Evolutionary conservation across 768 basidiomycete species (phyloP).

Genomic region (Tricholoma sp.): DNA sequence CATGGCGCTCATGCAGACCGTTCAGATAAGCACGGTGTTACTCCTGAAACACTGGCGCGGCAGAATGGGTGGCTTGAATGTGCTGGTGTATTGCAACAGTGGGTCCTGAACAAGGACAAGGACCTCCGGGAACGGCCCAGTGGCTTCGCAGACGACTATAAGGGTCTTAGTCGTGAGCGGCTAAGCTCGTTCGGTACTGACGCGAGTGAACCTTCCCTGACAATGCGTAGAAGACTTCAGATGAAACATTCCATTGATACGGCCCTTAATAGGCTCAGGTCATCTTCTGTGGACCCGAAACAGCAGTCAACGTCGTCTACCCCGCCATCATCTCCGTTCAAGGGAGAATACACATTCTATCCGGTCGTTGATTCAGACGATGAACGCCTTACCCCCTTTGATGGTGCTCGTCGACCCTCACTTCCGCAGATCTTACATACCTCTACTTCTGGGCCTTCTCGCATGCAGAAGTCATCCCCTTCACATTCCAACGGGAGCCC

Average conservation of each 20-base stretch:
- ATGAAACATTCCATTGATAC: conserved; percentile 81
- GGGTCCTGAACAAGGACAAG: conserved; percentile 57
- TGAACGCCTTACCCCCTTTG: conserved; percentile 23
- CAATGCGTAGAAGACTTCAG: conserved; percentile 48
- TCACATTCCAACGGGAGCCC: conserved; percentile 21
- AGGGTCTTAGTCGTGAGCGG: conserved; percentile 13
- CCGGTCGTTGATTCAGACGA: conserved; percentile 25
- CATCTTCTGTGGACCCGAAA: conserved; percentile 19
- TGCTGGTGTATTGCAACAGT: conserved; percentile 66
- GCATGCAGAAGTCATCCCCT: conserved; percentile 31
- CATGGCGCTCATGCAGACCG: conserved; percentile 80
- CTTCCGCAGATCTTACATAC: conserved; percentile 51
- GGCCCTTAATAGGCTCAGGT: conserved; percentile 50
- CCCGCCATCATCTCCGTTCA: conserved; percentile 38
- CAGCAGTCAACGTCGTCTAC: conserved; percentile 24
- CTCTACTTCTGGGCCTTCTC: conserved; percentile 19
- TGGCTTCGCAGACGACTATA: conserved; percentile 21
- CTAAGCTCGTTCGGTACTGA: conserved; percentile 18
- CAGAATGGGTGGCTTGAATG: conserved; percentile 78
- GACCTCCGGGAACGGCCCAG: conserved; percentile 51
- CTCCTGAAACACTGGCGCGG: conserved; percentile 78
- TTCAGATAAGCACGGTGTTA: conserved; percentile 88
- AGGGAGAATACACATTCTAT: conserved; percentile 42
- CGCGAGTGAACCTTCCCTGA: conserved; percentile 21
- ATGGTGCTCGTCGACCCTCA: conserved; percentile 58